Percentiles rank a stretch among this genome's conserved stretches.
Evolutionary conservation across 78 protist genomes (phyloP).

Genomic region (Dictyostelium citrinum): DNA sequence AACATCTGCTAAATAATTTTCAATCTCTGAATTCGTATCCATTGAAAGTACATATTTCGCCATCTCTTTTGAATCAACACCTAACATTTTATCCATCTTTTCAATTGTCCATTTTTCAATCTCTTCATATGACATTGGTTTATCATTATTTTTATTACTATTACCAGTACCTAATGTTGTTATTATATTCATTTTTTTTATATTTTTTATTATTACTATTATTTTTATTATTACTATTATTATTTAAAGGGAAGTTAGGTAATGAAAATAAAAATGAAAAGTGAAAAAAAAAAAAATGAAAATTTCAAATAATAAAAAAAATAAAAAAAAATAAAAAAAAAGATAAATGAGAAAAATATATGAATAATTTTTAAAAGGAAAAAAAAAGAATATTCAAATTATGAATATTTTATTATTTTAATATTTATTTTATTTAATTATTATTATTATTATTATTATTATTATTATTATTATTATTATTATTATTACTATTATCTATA

Average conservation of each 20-base stretch:
- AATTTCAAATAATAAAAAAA: too few species aligned
- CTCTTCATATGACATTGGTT: conserved; percentile 35
- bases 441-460: neutral
- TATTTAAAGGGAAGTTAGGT: neutral
- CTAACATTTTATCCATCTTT: conserved; percentile 33
- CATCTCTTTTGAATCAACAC: conserved; percentile 20
- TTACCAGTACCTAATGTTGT: neutral
- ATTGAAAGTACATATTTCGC: neutral
- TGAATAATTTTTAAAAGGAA: neutral
- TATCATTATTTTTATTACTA: neutral
- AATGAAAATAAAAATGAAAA: neutral
- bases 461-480: neutral
- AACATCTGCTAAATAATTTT: conserved; percentile 10
- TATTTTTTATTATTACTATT: neutral
- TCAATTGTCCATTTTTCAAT: conserved; percentile 50
- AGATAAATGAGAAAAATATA: neutral
- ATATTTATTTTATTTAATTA: neutral
- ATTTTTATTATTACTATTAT: neutral
- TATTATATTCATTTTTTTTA: neutral
- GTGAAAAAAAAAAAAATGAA: neutral
- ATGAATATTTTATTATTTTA: neutral
- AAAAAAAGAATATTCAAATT: neutral
- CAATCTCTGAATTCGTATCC: conserved; percentile 11
- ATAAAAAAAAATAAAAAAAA: neutral
- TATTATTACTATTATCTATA: conserved; percentile 24